Percentiles rank a stretch among this genome's conserved stretches.
These are phyloP conservation scores for Coccomyxa sp. DNA, from an alignment of 139 green algal species.

Conservation along the genomic window DNA sequence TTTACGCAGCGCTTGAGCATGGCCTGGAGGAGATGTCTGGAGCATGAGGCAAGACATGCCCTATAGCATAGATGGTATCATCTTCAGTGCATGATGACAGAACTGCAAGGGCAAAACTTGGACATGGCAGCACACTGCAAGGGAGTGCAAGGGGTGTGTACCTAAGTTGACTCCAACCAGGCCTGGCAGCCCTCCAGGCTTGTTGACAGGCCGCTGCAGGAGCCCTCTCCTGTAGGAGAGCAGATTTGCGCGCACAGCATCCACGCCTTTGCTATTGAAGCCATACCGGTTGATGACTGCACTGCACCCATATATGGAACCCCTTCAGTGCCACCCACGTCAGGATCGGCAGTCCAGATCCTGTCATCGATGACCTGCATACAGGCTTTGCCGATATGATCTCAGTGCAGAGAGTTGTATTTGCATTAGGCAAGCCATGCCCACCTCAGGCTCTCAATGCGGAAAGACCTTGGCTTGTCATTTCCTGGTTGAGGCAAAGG, in stretches of 20 bases:
- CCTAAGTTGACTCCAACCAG: constrained; percentile 94
- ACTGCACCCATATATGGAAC: constrained; percentile 24
- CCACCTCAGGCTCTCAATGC: constrained; percentile 72
- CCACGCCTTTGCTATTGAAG: constrained; percentile 93
- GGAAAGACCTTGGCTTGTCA: constrained; percentile 84
- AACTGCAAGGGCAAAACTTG: too few relatives aligned
- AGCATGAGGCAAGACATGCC: too few relatives aligned
- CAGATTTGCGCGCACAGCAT: constrained; percentile 67
- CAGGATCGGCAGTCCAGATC: not conserved
- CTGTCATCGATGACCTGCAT: not conserved
- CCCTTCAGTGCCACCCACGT: not conserved
- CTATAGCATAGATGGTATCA: too few relatives aligned
- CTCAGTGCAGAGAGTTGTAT: too few relatives aligned
- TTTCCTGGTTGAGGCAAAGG: constrained; percentile 93
- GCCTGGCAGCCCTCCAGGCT: constrained; percentile 21
- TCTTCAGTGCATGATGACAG: too few relatives aligned
- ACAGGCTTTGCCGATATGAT: too few relatives aligned
- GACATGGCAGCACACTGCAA: too few relatives aligned
- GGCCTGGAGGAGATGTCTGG: too few relatives aligned
- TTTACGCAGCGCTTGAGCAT: too few relatives aligned
- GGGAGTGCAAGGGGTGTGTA: too few relatives aligned
- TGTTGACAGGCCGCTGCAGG: not conserved
- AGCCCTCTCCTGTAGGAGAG: constrained; percentile 25
- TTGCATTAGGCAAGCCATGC: not conserved
- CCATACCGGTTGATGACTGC: constrained; percentile 97